phyloP scores from a whole-genome alignment of 2,329 filamentous ascomycete species.

The Daldinia sp. region DNA sequence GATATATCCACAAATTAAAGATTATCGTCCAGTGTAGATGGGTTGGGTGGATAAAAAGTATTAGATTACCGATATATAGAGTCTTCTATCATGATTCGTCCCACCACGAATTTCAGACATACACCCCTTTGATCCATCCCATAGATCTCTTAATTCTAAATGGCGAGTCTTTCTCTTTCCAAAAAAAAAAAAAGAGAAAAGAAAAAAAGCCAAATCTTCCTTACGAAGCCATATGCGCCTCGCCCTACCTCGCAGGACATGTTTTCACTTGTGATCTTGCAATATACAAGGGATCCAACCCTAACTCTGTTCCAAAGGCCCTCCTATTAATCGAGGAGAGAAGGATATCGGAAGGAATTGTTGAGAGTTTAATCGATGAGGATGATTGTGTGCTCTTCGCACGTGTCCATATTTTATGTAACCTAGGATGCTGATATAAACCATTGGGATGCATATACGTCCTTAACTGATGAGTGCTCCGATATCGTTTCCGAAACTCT shows the following conservation, averaged over 20 bases:
- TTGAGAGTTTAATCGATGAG: slow-evolving; percentile 3
- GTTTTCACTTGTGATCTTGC: slow-evolving; percentile 14
- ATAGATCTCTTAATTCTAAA: slow-evolving; percentile 28
- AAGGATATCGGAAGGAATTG: slow-evolving; percentile 3
- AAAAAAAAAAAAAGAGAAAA: too few relatives aligned
- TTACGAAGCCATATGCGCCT: slow-evolving; percentile 26
- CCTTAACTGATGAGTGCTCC: slow-evolving; percentile 56
- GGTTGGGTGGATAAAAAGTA: slow-evolving; percentile 36
- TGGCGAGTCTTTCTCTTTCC: slow-evolving; percentile 33
- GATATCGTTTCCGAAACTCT: slow-evolving; percentile 58
- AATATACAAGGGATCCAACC: slow-evolving; percentile 30
- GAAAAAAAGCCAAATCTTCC: slow-evolving; percentile 24
- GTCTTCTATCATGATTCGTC: slow-evolving; percentile 43
- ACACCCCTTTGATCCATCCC: slow-evolving; percentile 22
- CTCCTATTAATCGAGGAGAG: slow-evolving; percentile 16
- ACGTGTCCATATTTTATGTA: slow-evolving; percentile 38
- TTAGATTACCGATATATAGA: slow-evolving; percentile 47
- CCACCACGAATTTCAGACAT: slow-evolving; percentile 31
- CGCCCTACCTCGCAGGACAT: slow-evolving; percentile 16
- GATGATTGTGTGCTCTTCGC: slow-evolving; percentile 9
- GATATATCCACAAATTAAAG: slow-evolving; percentile 25
- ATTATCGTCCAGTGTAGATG: slow-evolving; percentile 3
- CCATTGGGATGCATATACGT: slow-evolving; percentile 32
- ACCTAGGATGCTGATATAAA: slow-evolving; percentile 36
- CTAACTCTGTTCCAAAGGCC: slow-evolving; percentile 1